Evolutionary conservation across 1,284 basidiomycete species (phyloP).

Genomic region (Apiotrichum sp.): DNA sequence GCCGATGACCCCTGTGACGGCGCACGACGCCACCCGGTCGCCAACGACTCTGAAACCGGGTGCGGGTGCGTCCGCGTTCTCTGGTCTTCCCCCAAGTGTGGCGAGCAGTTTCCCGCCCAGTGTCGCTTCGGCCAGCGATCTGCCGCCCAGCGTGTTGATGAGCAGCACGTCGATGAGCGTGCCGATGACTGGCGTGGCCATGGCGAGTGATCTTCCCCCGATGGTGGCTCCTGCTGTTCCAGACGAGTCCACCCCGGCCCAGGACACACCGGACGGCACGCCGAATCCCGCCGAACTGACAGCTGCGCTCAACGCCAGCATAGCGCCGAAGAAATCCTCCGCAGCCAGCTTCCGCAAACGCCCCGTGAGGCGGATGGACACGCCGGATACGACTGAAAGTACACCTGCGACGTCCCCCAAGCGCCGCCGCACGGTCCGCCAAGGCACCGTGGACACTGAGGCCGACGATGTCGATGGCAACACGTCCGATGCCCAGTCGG

Average conservation of each 20-base stretch:
- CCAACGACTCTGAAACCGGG: background rate
- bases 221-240: background rate
- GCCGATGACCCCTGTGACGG: background rate
- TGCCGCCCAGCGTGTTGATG: too few relatives aligned
- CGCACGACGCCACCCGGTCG: background rate
- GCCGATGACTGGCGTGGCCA: background rate
- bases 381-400: constrained; percentile 1
- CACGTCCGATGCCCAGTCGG: background rate
- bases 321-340: background rate
- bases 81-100: too few relatives aligned
- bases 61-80: background rate
- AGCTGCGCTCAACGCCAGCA: constrained; percentile 1
- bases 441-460: background rate
- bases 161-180: too few relatives aligned
- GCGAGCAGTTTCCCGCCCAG: background rate
- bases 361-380: background rate
- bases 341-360: background rate
- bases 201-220: background rate
- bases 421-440: background rate
- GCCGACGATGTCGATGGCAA: background rate
- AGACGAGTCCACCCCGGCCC: background rate
- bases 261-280: background rate
- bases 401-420: background rate
- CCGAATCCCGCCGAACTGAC: background rate
- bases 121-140: too few relatives aligned